These are phyloP conservation scores for Darksidea phi DNA, from an alignment of 495 filamentous ascomycete genomes.

Conservation along the genomic window DNA sequence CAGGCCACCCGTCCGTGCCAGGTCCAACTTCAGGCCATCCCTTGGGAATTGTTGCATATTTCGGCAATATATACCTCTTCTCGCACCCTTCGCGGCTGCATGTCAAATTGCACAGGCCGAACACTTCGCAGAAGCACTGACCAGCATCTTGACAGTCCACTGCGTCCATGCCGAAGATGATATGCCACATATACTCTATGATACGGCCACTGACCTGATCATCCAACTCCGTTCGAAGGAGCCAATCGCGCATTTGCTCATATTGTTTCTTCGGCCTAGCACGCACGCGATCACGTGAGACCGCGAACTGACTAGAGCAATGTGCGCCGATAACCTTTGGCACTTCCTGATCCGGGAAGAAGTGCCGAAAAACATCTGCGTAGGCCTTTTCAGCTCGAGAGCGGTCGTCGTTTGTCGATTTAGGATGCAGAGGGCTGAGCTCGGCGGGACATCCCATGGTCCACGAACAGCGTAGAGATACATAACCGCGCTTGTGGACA, in stretches of 20 bases:
- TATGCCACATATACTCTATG: constrained; percentile 37
- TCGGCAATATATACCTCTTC: constrained; percentile 33
- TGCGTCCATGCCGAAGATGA: constrained; percentile 33
- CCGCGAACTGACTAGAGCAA: constrained; percentile 34
- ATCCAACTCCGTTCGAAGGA: constrained; percentile 20
- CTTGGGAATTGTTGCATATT: constrained; percentile 31
- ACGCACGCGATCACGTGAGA: constrained; percentile 30
- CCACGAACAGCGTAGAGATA: constrained; percentile 35
- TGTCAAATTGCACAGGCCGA: constrained; percentile 36
- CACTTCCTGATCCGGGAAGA: constrained; percentile 24
- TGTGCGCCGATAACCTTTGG: constrained; percentile 34
- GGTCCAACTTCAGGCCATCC: constrained; percentile 34
- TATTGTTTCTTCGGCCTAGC: constrained; percentile 22
- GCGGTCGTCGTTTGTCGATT: constrained; percentile 19
- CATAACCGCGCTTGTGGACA: constrained; percentile 29
- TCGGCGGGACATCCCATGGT: constrained; percentile 35
- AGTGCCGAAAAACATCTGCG: constrained; percentile 16
- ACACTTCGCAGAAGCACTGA: constrained; percentile 33
- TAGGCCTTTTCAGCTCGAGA: constrained; percentile 30
- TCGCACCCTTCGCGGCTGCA: constrained; percentile 30
- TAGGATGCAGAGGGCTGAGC: constrained; percentile 24
- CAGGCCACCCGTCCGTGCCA: constrained; percentile 32
- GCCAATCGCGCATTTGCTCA: constrained; percentile 26
- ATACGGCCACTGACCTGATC: constrained; percentile 33
- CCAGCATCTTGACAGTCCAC: constrained; percentile 36